A percentile compares a stretch with the other conserved stretches of the same genome.
Conservation (phyloP, 768 basidiomycete genomes). For the Xerocomus brunneocitrinus region DNA sequence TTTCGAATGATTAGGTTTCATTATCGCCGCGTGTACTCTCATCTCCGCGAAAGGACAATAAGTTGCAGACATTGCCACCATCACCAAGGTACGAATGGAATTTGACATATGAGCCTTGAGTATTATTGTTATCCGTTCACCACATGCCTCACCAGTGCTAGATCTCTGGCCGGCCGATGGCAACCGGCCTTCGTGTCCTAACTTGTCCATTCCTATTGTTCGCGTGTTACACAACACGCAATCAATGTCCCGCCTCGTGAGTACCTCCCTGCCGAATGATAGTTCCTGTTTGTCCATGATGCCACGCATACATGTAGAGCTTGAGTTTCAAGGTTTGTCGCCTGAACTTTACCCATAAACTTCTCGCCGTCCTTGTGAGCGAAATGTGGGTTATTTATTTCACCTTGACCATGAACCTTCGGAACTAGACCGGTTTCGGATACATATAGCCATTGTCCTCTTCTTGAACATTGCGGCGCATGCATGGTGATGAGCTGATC, state of each 20-base stretch:
- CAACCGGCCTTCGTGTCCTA: conserved; percentile 16
- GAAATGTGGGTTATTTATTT: conserved; percentile 17
- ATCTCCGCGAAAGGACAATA: conserved; percentile 26
- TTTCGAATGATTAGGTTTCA: conserved; percentile 19
- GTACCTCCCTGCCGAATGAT: conserved; percentile 7
- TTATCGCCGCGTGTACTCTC: conserved; percentile 10
- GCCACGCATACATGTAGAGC: conserved; percentile 7
- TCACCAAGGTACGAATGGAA: conserved; percentile 28
- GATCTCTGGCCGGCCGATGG: not conserved
- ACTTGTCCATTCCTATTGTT: conserved; percentile 27
- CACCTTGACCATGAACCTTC: conserved; percentile 14
- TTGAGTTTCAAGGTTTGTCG: conserved; percentile 13
- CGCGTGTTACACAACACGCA: conserved; percentile 7
- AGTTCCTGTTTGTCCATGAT: conserved; percentile 1
- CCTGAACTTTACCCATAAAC: conserved; percentile 10
- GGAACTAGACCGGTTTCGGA: conserved; percentile 37
- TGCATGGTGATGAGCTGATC: conserved; percentile 18
- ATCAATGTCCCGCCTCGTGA: conserved; percentile 6
- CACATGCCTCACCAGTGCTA: not conserved
- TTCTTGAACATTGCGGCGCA: conserved; percentile 17
- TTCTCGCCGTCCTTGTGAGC: conserved; percentile 11
- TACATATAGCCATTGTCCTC: conserved; percentile 28
- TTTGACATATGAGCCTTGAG: conserved; percentile 8
- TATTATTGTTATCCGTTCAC: conserved; percentile 21
- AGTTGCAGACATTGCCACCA: conserved; percentile 18